These are phyloP conservation scores for Hydrangea macrophylla DNA, from an alignment of 148 eudicot genomes.

Conservation along the genomic window DNA sequence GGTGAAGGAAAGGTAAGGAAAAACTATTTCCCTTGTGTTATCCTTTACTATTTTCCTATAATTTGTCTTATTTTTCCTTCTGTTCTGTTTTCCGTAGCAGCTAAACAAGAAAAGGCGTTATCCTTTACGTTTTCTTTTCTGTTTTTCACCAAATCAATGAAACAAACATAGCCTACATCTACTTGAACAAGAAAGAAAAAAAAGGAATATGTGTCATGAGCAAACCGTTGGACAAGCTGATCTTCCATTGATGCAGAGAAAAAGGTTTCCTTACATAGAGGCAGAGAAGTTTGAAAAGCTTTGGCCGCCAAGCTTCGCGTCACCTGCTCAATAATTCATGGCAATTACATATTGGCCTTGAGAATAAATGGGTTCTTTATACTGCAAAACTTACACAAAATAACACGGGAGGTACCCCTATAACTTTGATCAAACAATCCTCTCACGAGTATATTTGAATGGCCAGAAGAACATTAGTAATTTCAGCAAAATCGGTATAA, in stretches of 20 bases:
- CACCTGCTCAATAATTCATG: slow-evolving; percentile 45
- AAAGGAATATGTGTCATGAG: not conserved
- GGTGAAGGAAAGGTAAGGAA: too few relatives aligned
- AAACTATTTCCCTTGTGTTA: too few relatives aligned
- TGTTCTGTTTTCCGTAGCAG: too few relatives aligned
- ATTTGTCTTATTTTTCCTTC: too few relatives aligned
- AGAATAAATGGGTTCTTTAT: not conserved
- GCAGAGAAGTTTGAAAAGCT: slow-evolving; percentile 83
- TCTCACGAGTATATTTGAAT: not conserved
- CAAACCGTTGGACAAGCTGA: slow-evolving; percentile 61
- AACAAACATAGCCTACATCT: too few relatives aligned
- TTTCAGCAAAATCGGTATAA: not conserved
- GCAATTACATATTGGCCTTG: not conserved
- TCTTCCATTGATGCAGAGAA: slow-evolving; percentile 80
- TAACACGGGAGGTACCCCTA: not conserved
- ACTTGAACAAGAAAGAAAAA: too few relatives aligned
- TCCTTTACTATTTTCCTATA: too few relatives aligned
- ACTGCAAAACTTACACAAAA: not conserved
- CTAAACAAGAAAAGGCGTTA: too few relatives aligned
- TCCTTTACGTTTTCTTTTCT: too few relatives aligned
- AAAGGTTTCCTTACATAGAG: slow-evolving; percentile 87
- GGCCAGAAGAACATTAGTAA: not conserved
- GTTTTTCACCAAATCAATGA: too few relatives aligned
- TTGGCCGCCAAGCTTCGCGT: slow-evolving; percentile 95
- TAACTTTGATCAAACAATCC: not conserved